Conservation (phyloP, 495 filamentous ascomycete species). For the Penicillium canariense region DNA sequence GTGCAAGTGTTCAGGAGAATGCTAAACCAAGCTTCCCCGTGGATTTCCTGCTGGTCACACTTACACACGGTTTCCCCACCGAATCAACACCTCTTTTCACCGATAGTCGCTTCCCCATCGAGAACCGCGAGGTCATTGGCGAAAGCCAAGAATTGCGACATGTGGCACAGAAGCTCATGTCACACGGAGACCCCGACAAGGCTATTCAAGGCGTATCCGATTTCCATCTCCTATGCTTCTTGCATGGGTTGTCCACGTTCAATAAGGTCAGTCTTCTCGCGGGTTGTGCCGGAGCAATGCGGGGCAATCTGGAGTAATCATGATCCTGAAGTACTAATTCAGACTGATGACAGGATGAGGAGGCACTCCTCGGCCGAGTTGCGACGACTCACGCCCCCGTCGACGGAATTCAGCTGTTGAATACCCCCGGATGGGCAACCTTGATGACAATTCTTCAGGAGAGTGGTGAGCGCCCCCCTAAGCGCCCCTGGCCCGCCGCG, state of each 20-base stretch:
- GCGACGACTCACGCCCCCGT: constrained; percentile 73
- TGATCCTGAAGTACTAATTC: constrained; percentile 16
- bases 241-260: constrained; percentile 75
- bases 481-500: constrained; percentile 61
- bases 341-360: constrained; percentile 68
- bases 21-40: constrained; percentile 95
- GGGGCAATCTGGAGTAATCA: not conserved
- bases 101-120: constrained; percentile 73
- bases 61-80: constrained; percentile 95
- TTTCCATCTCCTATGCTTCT: constrained; percentile 88
- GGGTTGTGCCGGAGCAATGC: not conserved
- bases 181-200: constrained; percentile 57
- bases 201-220: constrained; percentile 74
- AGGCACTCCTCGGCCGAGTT: constrained; percentile 78
- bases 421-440: constrained; percentile 87
- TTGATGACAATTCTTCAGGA: constrained; percentile 88
- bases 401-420: constrained; percentile 75
- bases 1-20: constrained; percentile 92
- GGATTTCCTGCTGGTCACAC: constrained; percentile 91
- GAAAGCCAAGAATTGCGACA: constrained; percentile 71
- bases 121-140: constrained; percentile 83
- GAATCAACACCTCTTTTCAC: constrained; percentile 71
- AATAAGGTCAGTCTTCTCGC: constrained; percentile 63
- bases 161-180: constrained; percentile 60
- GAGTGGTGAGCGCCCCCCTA: constrained; percentile 93